Evolutionary conservation across 768 basidiomycete species (phyloP).

Genomic region (Lactarius hengduanensis): DNA sequence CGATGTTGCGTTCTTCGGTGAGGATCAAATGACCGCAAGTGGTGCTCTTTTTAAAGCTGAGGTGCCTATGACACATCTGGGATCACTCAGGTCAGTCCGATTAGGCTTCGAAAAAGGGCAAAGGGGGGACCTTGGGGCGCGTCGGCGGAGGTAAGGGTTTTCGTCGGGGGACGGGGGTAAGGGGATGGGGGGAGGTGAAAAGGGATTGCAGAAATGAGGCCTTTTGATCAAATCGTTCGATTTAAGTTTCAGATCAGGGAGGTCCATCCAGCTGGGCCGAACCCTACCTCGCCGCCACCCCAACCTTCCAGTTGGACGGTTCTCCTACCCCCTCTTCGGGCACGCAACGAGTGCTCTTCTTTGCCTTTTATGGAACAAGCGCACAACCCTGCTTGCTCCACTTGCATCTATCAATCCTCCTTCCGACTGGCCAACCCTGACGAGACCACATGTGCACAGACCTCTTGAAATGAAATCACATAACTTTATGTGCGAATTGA

Average conservation of each 20-base stretch:
- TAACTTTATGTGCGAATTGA: background rate
- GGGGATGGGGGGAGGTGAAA: constrained; percentile 2
- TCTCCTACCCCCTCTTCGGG: background rate
- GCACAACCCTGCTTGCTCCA: background rate
- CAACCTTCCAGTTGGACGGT: constrained; percentile 5
- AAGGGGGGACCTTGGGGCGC: constrained; percentile 16
- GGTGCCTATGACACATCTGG: constrained; percentile 64
- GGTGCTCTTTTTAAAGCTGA: constrained; percentile 49
- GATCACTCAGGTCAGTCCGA: background rate
- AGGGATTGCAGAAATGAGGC: constrained; percentile 5
- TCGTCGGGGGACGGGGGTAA: constrained; percentile 22
- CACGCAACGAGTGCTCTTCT: background rate
- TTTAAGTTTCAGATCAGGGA: constrained; percentile 22
- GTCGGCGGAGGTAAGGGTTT: constrained; percentile 28
- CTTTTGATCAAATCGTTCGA: constrained; percentile 15
- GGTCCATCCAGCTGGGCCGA: background rate
- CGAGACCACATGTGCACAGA: background rate
- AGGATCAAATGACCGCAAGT: constrained; percentile 58
- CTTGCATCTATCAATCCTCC: background rate
- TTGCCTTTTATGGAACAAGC: background rate
- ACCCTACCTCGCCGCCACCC: background rate
- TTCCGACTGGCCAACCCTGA: background rate
- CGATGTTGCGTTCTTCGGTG: constrained; percentile 44
- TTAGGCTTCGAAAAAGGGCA: constrained; percentile 15
- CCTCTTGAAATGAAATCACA: background rate